These are phyloP conservation scores for Agarophyton chilense DNA, from an alignment of 23 red algal genomes.

Conservation along the genomic window DNA sequence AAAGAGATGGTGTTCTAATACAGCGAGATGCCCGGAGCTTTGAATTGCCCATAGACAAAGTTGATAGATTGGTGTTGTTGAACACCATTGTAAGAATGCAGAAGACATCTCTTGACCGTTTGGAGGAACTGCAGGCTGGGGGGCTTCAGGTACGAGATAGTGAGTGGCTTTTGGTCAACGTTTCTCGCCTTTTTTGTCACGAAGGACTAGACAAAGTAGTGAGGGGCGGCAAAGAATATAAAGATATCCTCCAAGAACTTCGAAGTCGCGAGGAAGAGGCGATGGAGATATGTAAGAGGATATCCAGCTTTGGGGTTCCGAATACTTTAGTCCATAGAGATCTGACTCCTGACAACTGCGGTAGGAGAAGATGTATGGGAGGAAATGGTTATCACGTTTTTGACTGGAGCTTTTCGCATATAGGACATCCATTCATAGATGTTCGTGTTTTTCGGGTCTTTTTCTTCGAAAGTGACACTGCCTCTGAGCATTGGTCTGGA, in stretches of 20 bases:
- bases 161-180: not conserved
- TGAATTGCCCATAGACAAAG: not conserved
- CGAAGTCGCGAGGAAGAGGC: not conserved
- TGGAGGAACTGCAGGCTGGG: not conserved
- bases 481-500: not conserved
- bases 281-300: not conserved
- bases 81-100: not conserved
- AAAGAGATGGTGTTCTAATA: not conserved
- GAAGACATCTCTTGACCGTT: not conserved
- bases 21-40: not conserved
- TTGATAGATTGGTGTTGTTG: not conserved
- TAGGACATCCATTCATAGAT: not conserved
- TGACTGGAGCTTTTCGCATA: not conserved
- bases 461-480: not conserved
- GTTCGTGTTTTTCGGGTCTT: not conserved
- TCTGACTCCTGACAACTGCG: not conserved
- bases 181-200: not conserved
- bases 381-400: not conserved
- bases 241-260: not conserved
- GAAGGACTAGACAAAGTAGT: slow-evolving; percentile 1
- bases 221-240: not conserved
- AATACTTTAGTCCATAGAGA: slow-evolving; percentile 3
- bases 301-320: not conserved
- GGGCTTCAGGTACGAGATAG: not conserved
- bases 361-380: not conserved